Conservation (phyloP, 2,329 filamentous ascomycete species). For the Incumbomyces lentus region DNA sequence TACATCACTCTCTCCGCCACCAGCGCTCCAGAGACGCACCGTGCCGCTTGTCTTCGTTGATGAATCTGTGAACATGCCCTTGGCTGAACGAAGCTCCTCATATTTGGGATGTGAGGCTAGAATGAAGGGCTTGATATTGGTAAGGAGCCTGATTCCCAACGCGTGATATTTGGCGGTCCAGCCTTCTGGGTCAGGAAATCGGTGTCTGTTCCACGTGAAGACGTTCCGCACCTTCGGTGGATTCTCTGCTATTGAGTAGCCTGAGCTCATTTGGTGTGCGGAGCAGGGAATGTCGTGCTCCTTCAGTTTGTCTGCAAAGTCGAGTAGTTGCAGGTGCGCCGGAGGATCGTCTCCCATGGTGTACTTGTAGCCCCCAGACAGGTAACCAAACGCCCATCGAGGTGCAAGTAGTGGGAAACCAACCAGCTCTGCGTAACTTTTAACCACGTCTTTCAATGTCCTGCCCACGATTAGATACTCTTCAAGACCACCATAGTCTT, state of each 20-base stretch:
- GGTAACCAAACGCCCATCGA: constrained; percentile 62
- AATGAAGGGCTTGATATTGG: constrained; percentile 65
- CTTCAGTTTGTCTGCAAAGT: constrained; percentile 51
- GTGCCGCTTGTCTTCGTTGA: constrained; percentile 43
- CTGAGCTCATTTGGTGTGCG: constrained; percentile 62
- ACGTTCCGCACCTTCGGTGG: constrained; percentile 62
- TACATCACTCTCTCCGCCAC: constrained; percentile 58
- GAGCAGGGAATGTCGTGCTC: constrained; percentile 60
- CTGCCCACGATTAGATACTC: constrained; percentile 59
- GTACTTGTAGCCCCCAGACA: constrained; percentile 58
- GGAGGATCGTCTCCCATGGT: constrained; percentile 47
- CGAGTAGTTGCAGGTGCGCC: constrained; percentile 47
- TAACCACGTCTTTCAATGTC: constrained; percentile 56
- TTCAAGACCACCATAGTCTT: constrained; percentile 62
- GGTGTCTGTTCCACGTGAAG: constrained; percentile 60
- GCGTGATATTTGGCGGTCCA: constrained; percentile 54
- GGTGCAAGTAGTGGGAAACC: constrained; percentile 59
- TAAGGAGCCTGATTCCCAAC: constrained; percentile 56
- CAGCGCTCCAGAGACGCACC: constrained; percentile 60
- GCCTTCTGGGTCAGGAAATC: constrained; percentile 57
- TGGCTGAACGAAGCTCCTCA: constrained; percentile 45
- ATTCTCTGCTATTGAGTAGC: constrained; percentile 58
- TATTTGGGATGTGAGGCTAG: constrained; percentile 59
- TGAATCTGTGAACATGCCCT: constrained; percentile 55
- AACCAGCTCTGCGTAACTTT: constrained; percentile 55